Conservation (phyloP, 2,329 filamentous ascomycete species). For the Coccinonectria pachysandricola region DNA sequence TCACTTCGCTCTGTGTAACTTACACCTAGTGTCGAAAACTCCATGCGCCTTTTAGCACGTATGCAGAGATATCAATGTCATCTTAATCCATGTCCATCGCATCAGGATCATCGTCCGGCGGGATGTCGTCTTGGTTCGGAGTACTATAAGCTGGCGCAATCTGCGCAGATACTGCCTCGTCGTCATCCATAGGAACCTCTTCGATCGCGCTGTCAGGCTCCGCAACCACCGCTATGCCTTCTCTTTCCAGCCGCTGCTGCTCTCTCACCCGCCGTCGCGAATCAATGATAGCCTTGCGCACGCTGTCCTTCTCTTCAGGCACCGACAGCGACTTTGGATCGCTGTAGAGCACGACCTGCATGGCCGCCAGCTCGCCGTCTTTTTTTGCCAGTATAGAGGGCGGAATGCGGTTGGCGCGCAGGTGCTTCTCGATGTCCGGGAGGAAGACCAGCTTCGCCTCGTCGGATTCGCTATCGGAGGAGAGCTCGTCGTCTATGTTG, state of each 20-base stretch:
- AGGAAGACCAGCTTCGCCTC: constrained; percentile 64
- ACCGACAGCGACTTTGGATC: constrained; percentile 69
- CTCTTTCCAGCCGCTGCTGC: constrained; percentile 35
- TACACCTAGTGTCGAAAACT: constrained; percentile 13
- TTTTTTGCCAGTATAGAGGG: constrained; percentile 50
- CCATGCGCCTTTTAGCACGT: constrained; percentile 16
- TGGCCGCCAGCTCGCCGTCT: constrained; percentile 45
- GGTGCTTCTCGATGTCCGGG: constrained; percentile 73
- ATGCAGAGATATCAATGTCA: constrained; percentile 1
- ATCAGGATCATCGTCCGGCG: constrained; percentile 38
- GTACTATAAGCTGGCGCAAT: too few relatives aligned
- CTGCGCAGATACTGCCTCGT: too few relatives aligned
- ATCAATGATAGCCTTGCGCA: constrained; percentile 76
- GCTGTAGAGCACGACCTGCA: constrained; percentile 76
- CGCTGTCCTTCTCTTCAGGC: constrained; percentile 63
- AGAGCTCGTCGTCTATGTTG: constrained; percentile 80
- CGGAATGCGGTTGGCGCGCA: constrained; percentile 61
- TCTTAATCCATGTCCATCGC: constrained; percentile 56
- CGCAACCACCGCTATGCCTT: constrained; percentile 10
- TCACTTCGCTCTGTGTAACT: too few relatives aligned
- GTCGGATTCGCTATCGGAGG: constrained; percentile 34
- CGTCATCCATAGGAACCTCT: constrained; percentile 5
- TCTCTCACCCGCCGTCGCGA: constrained; percentile 59
- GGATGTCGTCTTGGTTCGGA: too few relatives aligned
- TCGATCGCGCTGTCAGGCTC: too few relatives aligned